Evolutionary conservation across 805 yeast species (phyloP).

Genomic region (Saccharomycodes ludwigii): DNA sequence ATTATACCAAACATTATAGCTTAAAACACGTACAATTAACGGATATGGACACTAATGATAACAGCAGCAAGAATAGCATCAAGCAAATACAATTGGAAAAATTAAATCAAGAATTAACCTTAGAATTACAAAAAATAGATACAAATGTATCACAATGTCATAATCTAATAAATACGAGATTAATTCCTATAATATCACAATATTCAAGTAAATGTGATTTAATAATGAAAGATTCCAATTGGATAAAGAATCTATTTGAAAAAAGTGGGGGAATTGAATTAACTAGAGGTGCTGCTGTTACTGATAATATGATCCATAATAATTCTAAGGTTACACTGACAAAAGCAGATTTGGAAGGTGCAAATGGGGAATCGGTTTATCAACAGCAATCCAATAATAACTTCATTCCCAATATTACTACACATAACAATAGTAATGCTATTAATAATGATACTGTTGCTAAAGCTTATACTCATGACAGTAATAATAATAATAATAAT

Average conservation of each 20-base stretch:
- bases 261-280: conserved; percentile 57
- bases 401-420: no score
- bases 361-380: background rate
- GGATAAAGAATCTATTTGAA: conserved; percentile 73
- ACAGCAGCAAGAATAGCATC: background rate
- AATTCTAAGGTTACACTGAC: background rate
- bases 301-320: conserved; percentile 19
- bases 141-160: conserved; percentile 58
- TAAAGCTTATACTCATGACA: no score
- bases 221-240: conserved; percentile 54
- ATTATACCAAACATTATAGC: no score
- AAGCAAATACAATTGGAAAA: conserved; percentile 31
- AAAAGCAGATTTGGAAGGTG: background rate
- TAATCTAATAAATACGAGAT: conserved; percentile 49
- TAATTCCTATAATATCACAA: conserved; percentile 54
- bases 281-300: conserved; percentile 40
- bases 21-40: no score
- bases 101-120: conserved; percentile 68
- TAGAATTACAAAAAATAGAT: conserved; percentile 69
- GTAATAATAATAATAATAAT: no score
- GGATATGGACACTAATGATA: background rate
- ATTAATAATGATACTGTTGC: no score
- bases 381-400: no score
- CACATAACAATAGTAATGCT: no score
- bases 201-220: conserved; percentile 47